Percentiles rank a stretch among this genome's conserved stretches.
phyloP scores from a whole-genome alignment of 2,329 filamentous ascomycete genomes.

The Colletotrichum coccodes region DNA sequence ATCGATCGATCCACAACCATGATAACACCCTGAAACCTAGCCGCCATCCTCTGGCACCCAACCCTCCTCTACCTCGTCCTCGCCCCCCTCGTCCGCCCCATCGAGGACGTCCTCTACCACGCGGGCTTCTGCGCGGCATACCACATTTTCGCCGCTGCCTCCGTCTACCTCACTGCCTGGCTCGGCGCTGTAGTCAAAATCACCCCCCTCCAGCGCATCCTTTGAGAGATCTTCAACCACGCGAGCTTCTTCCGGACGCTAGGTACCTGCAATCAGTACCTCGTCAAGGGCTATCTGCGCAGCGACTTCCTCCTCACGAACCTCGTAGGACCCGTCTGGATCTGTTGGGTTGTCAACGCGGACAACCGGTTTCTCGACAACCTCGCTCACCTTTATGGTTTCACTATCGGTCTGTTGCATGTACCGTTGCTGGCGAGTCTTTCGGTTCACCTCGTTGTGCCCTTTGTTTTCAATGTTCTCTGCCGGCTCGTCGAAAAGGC shows the following conservation, averaged over 20 bases:
- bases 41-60: neutral
- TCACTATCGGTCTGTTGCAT: constrained; percentile 18
- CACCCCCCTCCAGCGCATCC: neutral
- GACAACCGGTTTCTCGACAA: neutral
- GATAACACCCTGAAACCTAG: neutral
- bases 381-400: constrained; percentile 23
- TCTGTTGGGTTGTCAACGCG: neutral
- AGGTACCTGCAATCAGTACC: neutral
- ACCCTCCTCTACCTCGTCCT: neutral
- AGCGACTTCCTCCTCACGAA: constrained; percentile 23
- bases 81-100: neutral
- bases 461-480: neutral
- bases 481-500: neutral
- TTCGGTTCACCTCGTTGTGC: neutral
- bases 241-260: neutral
- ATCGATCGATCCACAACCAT: neutral
- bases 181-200: constrained; percentile 5
- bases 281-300: constrained; percentile 17
- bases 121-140: constrained; percentile 10
- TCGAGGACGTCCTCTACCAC: constrained; percentile 19
- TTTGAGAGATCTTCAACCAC: neutral
- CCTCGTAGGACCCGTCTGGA: constrained; percentile 11
- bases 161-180: constrained; percentile 4
- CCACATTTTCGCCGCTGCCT: constrained; percentile 5
- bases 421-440: neutral